Evolutionary conservation across 306 rosid genomes (phyloP), one percentile per base, ranked within the genome.

Genomic region (Canavalia gladiata): DNA sequence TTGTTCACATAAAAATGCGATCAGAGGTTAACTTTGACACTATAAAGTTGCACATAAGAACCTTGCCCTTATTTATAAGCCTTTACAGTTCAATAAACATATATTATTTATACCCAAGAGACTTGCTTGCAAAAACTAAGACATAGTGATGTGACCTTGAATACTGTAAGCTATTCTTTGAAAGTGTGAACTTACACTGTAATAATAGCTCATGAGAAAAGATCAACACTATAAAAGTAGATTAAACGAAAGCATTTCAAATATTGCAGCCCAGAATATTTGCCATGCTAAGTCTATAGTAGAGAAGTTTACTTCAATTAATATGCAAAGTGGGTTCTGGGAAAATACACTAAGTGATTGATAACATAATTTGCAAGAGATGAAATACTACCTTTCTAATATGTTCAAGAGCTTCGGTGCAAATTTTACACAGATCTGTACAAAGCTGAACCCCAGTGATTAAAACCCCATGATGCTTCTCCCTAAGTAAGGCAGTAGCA

Each of bases 361-460:
- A 70, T 65, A 82, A 49, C 31, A 69, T 54, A 51, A 46, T 56
- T 25, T 45, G 8, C 8, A 68, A 42, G 35, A 76, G 62, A 54
- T 67, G 84, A 55, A 75, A 84, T 77, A 69, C 83, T 87, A 95
- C 99, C 97, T 86, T 88, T 81, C 99, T 90, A 79, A 90, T 90
- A 87, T 88, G 85, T 79, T 90, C 97, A 82, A 93, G 99, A 79
- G 98, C 98, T 84, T 95, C 99, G 13, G 84, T 41, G 75, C 92
- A 89, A 86, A 86, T 89, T 88, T 90, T 89, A 86, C 98, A 95
- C 80, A 95, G 93, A 83, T 93, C 99, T 83, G 94, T 90, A 90
- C 99, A 91, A 83, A 95, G 97, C 83, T 92, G 99, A 89, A 95
- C 91, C 67, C 97, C 99, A 60, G 99, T 93, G 76, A 95, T 93